Evolutionary conservation across 306 rosid species (phyloP), one percentile per base, ranked within the genome.

Genomic region (Purshia tridentata): DNA sequence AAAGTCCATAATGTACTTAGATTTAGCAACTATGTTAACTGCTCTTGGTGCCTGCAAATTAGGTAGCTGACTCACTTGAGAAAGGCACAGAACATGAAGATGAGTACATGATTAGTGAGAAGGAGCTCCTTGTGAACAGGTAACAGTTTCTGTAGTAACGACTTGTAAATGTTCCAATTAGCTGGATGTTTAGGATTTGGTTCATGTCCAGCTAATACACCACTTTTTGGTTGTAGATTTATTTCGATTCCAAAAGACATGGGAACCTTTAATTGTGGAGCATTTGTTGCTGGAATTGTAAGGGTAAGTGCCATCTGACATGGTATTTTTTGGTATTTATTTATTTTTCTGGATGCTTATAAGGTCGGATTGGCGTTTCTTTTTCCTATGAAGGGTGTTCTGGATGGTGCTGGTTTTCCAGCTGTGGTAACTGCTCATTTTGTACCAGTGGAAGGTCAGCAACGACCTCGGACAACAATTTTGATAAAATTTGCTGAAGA

Each of bases 1-100:
- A 29, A 29, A 29, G 35, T 29, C 35, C 6, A 8, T 18, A 51
- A 23, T 71, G 66, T 23, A 29, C 35, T 22, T 15, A 40, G n/a
- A 72, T 81, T 72, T 42, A 46, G 71, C 42, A 50, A 20, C 29
- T 55, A 68, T 69, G 51, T 77, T 67, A 49, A 58, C 73, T 54
- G n/a, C 73, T 65, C 47, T 59, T 6, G 79, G 67, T 77, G 56
- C 63, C 45, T 41, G 70, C n/a, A 54, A 55, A 70, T 76, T 77
- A 94, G 98, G 95, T 87, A 70, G 98, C 98, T 46, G 98, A 94
- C 78, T 94, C 98, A 19, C 94, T 94, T 73, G 98, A 94, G 88
- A 91, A 94, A 83, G 98, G 98, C 82, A 93, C 98, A 35, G 97
- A 94, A 74, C 98, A 91, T 74, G 98, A 94, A 89, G 98, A 94